Percentiles rank a stretch among this genome's conserved stretches.
phyloP scores from a whole-genome alignment of 345 rosid species.

The Cardamine resedifolia region DNA sequence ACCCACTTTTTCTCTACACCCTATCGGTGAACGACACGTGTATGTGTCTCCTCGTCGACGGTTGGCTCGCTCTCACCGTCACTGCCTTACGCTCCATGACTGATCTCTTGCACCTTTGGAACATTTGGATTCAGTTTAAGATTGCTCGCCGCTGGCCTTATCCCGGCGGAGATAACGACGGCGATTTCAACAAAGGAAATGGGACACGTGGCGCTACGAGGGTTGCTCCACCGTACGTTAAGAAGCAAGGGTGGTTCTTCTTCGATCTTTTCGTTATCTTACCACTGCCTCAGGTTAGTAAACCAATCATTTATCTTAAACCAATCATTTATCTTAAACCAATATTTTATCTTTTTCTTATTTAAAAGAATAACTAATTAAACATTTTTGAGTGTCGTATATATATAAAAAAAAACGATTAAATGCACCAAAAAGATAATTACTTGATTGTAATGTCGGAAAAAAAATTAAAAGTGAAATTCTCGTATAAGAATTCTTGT shows the following conservation, averaged over 20 bases:
- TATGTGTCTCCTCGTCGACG: constrained; percentile 83
- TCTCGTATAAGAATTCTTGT: not conserved
- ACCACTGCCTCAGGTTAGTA: constrained; percentile 82
- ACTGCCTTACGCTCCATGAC: constrained; percentile 92
- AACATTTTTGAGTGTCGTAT: not conserved
- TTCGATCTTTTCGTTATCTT: constrained; percentile 85
- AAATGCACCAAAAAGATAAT: not conserved
- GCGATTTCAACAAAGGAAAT: constrained; percentile 20
- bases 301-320: not conserved
- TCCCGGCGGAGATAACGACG: constrained; percentile 29
- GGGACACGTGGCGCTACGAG: constrained; percentile 28
- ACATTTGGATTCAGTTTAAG: constrained; percentile 79
- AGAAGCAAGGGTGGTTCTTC: constrained; percentile 69
- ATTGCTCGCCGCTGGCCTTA: constrained; percentile 47
- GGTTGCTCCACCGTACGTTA: constrained; percentile 47
- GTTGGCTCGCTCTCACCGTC: constrained; percentile 93
- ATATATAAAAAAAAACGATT: not conserved
- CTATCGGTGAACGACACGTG: constrained; percentile 67
- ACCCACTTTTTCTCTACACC: constrained; percentile 90
- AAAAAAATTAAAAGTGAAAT: not conserved
- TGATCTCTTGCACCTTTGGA: constrained; percentile 82
- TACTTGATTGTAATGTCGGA: not conserved
- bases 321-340: not conserved
- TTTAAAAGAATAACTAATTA: not conserved
- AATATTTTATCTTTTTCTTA: not conserved